Conservation (phyloP, 441 rosid genomes). For the Melastoma candidum region DNA sequence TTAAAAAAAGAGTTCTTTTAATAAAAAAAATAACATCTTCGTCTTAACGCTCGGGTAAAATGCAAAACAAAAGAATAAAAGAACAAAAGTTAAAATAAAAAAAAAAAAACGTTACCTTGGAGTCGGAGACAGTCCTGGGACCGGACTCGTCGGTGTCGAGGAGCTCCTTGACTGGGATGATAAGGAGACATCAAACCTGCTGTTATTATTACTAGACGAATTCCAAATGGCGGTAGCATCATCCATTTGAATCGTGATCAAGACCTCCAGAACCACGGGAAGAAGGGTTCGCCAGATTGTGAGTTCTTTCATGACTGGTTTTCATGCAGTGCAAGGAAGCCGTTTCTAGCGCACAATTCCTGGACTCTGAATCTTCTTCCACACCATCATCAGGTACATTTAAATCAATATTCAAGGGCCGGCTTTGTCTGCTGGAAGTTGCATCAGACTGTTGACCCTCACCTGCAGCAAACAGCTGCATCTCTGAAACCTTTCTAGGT, state of each 20-base stretch:
- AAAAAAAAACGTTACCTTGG: no score
- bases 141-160: no score
- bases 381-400: conserved; percentile 79
- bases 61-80: no score
- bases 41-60: no score
- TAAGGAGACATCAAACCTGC: conserved; percentile 27
- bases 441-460: conserved; percentile 26
- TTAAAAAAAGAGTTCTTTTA: no score
- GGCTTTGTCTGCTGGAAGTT: conserved; percentile 36
- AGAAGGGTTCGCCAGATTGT: conserved; percentile 23
- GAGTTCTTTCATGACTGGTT: conserved; percentile 20
- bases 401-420: conserved; percentile 67
- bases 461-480: conserved; percentile 18
- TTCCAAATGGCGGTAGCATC: conserved; percentile 44
- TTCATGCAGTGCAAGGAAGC: conserved; percentile 20
- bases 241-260: conserved; percentile 66
- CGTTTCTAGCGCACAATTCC: conserved; percentile 28
- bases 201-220: conserved; percentile 27
- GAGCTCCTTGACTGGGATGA: conserved; percentile 9
- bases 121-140: no score
- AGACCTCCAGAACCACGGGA: conserved; percentile 46
- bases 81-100: no score
- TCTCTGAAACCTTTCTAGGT: conserved; percentile 59
- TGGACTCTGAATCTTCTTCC: conserved; percentile 53
- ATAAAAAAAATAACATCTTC: no score